A percentile compares a stretch with the other conserved stretches of the same genome.
These are phyloP conservation scores for Dalbergia cultrata DNA, from an alignment of 306 rosid species.

Conservation along the genomic window DNA sequence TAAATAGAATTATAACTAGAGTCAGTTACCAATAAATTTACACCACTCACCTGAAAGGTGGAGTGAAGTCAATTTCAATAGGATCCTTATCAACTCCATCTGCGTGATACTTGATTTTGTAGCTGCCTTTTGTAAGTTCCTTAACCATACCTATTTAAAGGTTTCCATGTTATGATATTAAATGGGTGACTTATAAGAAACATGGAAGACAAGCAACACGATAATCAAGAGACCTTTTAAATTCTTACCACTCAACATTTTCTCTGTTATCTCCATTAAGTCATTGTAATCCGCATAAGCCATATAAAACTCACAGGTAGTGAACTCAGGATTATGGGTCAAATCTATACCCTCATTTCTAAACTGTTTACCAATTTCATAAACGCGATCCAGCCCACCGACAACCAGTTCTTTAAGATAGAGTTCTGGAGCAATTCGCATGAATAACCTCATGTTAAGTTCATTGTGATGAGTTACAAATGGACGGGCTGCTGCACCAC, in stretches of 20 bases:
- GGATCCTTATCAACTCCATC: constrained; percentile 80
- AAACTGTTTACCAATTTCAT: constrained; percentile 98
- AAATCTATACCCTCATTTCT: constrained; percentile 99
- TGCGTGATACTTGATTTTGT: constrained; percentile 80
- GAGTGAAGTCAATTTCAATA: constrained; percentile 76
- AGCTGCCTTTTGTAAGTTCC: constrained; percentile 85
- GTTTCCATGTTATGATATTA: constrained; percentile 15
- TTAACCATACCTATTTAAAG: constrained; percentile 77
- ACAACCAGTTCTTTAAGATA: constrained; percentile 92
- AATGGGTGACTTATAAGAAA: constrained; percentile 16
- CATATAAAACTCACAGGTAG: constrained; percentile 97
- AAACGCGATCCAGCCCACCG: constrained; percentile 96
- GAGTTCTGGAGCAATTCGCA: constrained; percentile 97
- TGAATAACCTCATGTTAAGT: constrained; percentile 81
- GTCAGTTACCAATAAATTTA: not conserved
- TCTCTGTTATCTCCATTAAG: constrained; percentile 86
- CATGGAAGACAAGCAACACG: not conserved
- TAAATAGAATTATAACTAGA: constrained; percentile 6
- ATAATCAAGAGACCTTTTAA: not conserved
- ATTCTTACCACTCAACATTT: constrained; percentile 83
- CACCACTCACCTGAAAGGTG: constrained; percentile 70
- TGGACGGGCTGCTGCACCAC: constrained; percentile 98
- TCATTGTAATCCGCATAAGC: constrained; percentile 89
- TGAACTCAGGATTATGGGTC: constrained; percentile 95
- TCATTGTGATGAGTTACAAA: constrained; percentile 94